Conservation (phyloP, 768 basidiomycete species). For the Pisolithus sp. region DNA sequence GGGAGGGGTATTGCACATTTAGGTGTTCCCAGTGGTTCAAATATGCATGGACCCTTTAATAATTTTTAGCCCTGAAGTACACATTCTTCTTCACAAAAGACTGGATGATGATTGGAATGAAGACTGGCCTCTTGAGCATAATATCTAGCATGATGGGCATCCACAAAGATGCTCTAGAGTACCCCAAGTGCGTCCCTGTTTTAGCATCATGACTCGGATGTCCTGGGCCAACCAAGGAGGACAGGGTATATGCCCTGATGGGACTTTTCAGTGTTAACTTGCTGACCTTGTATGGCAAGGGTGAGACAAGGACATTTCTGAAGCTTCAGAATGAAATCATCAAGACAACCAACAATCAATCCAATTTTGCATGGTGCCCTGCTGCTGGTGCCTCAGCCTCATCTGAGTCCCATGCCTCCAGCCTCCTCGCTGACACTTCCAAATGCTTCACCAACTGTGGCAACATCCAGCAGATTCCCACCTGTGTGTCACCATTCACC, state of each 20-base stretch:
- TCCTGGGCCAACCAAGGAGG: constrained; percentile 14
- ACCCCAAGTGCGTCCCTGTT: neutral
- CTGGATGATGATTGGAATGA: constrained; percentile 9
- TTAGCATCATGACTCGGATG: constrained; percentile 4
- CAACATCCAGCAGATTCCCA: neutral
- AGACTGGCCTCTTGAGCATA: constrained; percentile 1
- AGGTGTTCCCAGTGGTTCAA: constrained; percentile 8
- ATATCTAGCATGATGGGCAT: neutral
- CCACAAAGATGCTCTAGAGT: constrained; percentile 1
- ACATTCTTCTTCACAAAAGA: constrained; percentile 8
- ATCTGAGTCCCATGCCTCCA: neutral
- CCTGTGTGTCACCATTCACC: too few species aligned
- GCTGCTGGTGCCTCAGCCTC: neutral
- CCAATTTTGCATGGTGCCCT: constrained; percentile 5
- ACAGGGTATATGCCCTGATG: constrained; percentile 13
- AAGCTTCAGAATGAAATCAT: constrained; percentile 9
- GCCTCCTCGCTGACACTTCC: neutral
- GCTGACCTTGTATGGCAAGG: constrained; percentile 13
- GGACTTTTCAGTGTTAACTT: constrained; percentile 10
- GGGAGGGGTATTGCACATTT: neutral
- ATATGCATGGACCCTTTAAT: neutral
- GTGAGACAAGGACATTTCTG: constrained; percentile 11
- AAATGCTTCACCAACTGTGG: neutral
- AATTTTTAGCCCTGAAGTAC: constrained; percentile 9
- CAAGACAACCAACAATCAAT: constrained; percentile 5